These are phyloP conservation scores for Rhododendron mucronatum DNA, from an alignment of 148 eudicot species.

Conservation along the genomic window DNA sequence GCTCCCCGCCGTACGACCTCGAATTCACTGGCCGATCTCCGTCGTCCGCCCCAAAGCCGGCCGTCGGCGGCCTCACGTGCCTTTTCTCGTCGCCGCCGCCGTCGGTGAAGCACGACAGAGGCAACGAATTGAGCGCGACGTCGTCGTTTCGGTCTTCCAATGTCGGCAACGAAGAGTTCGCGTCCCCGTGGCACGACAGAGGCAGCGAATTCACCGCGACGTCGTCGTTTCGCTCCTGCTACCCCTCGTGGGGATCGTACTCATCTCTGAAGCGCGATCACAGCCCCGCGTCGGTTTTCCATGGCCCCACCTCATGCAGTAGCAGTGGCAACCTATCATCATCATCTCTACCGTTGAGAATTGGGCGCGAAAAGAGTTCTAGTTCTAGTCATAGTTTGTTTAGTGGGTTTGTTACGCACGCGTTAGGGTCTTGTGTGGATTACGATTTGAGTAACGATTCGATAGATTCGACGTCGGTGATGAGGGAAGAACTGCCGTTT, in stretches of 20 bases:
- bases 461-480: conserved; percentile 18
- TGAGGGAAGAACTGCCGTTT: conserved; percentile 60
- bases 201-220: conserved; percentile 49
- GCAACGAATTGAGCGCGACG: background rate
- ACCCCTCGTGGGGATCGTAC: conserved; percentile 30
- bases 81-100: conserved; percentile 41
- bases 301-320: conserved; percentile 48
- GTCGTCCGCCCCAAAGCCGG: conserved; percentile 45
- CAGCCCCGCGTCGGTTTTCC: conserved; percentile 84
- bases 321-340: conserved; percentile 29
- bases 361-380: conserved; percentile 18
- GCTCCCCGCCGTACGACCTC: conserved; percentile 65
- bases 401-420: conserved; percentile 53
- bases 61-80: conserved; percentile 59
- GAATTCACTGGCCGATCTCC: conserved; percentile 50
- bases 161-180: conserved; percentile 33
- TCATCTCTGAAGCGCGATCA: conserved; percentile 51
- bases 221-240: conserved; percentile 48
- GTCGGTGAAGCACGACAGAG: conserved; percentile 30
- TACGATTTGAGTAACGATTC: conserved; percentile 29
- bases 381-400: conserved; percentile 40
- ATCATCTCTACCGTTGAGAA: conserved; percentile 44
- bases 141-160: conserved; percentile 19
- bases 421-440: conserved; percentile 59
- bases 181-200: conserved; percentile 33